Evolutionary conservation across 139 green algal genomes (phyloP), one percentile per base, ranked within the genome.

Genomic region (Chlamydomonas sp.): DNA sequence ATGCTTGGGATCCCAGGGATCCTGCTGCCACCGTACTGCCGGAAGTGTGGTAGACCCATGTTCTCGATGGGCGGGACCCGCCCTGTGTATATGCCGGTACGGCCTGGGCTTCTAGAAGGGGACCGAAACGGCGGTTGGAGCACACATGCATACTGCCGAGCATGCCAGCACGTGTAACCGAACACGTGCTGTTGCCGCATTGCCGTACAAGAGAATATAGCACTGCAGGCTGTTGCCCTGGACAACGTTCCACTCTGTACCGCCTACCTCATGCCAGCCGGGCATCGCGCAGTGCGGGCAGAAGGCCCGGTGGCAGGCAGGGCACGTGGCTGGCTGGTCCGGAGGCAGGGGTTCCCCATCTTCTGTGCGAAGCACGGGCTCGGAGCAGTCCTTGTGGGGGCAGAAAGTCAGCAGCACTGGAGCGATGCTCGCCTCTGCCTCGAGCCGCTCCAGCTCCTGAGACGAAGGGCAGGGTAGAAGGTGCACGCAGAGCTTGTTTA

Each of bases 351-450:
- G 69, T 4, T 4, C 17, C 2, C 18, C 69, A 4, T 4, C 69
- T 4, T 76, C 69, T 4, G 69, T 18, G 2, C 20, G 69, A 3
- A 9, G 5, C 69, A 76, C 5, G 17, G 18, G 69, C 20, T n/a
- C 17, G 3, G 63, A 3, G 73, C 73, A 78, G 31, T 18, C 4
- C 58, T 9, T n/a, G 68, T 78, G 59, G 3, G 69, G 69, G 80
- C 58, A 69, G 92, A 90, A 93, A 61, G 90, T 31, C 18, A 69
- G 77, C 31, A 66, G 59, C n/a, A 63, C 71, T 2, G 80, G 64
- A 18, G 86, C 81, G 1, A 93, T 82, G n/a, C 85, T 76, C 16
- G 78, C 67, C 77, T 90, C 77, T 2, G 61, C 79, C 69, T 92
- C 92, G 66, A 93, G 84, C 71, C 60, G 20, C 8, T 79, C 67